Percentiles rank a stretch among this genome's conserved stretches.
phyloP scores from a whole-genome alignment of 1,284 basidiomycete genomes.

The Inonotus obliquus region DNA sequence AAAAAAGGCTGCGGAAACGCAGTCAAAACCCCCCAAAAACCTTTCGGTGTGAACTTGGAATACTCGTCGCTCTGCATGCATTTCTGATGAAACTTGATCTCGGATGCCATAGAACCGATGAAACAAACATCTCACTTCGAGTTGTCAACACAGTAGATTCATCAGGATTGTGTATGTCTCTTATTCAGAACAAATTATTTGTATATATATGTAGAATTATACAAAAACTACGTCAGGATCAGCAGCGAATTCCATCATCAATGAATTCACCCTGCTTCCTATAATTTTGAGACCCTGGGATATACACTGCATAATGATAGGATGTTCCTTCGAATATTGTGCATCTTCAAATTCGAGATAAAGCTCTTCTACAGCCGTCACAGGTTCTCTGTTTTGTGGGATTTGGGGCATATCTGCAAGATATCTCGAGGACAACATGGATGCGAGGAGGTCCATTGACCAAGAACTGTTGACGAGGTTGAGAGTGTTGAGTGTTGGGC shows the following conservation, averaged over 20 bases:
- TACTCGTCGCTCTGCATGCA: no score
- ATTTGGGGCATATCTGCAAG: background rate
- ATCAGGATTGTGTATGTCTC: no score
- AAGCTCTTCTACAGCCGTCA: background rate
- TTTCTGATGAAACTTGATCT: no score
- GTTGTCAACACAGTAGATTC: no score
- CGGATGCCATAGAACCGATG: no score
- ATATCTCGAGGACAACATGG: background rate
- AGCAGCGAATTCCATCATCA: background rate
- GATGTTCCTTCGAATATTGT: background rate
- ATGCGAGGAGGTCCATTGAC: constrained; percentile 4
- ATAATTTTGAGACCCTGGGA: background rate
- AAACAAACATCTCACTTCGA: no score
- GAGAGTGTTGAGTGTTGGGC: constrained; percentile 6
- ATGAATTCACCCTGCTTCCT: background rate
- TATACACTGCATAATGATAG: background rate
- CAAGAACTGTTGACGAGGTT: constrained; percentile 5
- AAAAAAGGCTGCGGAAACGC: no score
- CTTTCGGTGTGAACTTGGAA: no score
- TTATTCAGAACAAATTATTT: no score
- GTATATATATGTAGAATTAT: background rate
- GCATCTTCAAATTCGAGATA: background rate
- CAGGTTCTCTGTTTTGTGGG: background rate
- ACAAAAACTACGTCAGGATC: background rate
- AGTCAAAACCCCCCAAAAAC: no score